Evolutionary conservation across 2,329 filamentous ascomycete species (phyloP).

Genomic region (Nannizziopsis barbatae): DNA sequence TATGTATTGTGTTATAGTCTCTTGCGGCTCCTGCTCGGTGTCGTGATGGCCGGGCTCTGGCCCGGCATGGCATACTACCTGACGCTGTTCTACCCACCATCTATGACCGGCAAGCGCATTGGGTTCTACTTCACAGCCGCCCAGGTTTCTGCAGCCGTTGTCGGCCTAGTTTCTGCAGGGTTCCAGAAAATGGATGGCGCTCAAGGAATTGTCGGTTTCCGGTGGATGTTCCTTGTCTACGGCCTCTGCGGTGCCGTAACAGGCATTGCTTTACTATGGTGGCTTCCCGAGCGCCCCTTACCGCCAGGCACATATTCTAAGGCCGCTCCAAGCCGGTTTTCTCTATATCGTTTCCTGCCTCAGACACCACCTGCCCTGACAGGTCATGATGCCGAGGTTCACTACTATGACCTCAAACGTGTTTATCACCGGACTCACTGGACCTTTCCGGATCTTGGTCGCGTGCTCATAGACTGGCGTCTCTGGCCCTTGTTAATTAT

Average conservation of each 20-base stretch:
- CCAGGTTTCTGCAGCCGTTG: slow-evolving; percentile 78
- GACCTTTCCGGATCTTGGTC: slow-evolving; percentile 57
- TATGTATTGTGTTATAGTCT: slow-evolving; percentile 39
- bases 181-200: slow-evolving; percentile 83
- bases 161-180: slow-evolving; percentile 77
- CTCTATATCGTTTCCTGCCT: slow-evolving; percentile 48
- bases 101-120: slow-evolving; percentile 74
- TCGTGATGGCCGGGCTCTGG: slow-evolving; percentile 90
- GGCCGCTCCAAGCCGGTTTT: background rate
- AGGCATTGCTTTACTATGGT: slow-evolving; percentile 69
- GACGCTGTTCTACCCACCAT: slow-evolving; percentile 82
- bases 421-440: slow-evolving; percentile 69
- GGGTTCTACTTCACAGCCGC: slow-evolving; percentile 82
- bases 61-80: slow-evolving; percentile 90
- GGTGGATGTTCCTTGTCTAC: slow-evolving; percentile 74
- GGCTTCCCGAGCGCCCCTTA: slow-evolving; percentile 74
- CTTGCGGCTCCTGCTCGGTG: slow-evolving; percentile 71
- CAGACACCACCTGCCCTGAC: slow-evolving; percentile 57
- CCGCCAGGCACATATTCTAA: slow-evolving; percentile 38
- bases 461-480: slow-evolving; percentile 72
- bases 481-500: slow-evolving; percentile 77
- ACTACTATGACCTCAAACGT: slow-evolving; percentile 70
- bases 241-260: slow-evolving; percentile 63
- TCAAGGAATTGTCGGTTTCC: slow-evolving; percentile 57
- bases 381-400: slow-evolving; percentile 66